Conservation (phyloP, 2,329 filamentous ascomycete genomes). For the Aspergillus bombycis region DNA sequence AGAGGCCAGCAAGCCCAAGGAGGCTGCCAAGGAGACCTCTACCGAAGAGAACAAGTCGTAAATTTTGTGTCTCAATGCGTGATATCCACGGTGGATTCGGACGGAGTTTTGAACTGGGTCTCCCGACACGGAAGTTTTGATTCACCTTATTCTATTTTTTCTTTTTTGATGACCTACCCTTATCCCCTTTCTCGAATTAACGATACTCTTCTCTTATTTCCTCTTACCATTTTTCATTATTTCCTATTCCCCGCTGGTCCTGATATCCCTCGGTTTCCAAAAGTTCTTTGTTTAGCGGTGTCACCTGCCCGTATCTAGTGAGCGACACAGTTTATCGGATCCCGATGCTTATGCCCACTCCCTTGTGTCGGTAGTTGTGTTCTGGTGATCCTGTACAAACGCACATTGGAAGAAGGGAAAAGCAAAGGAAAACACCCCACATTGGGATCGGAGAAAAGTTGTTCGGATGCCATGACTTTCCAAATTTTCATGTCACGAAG, state of each 20-base stretch:
- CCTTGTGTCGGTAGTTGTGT: conserved; percentile 8
- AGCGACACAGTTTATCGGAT: conserved; percentile 32
- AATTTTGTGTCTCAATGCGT: conserved; percentile 26
- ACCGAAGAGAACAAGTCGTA: conserved; percentile 47
- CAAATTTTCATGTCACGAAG: conserved; percentile 22
- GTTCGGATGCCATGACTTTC: conserved; percentile 27
- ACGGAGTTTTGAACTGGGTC: conserved; percentile 19
- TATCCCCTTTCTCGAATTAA: conserved; percentile 27
- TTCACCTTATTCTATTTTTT: conserved; percentile 36
- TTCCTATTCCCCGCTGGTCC: conserved; percentile 34
- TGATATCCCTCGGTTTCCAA: conserved; percentile 48
- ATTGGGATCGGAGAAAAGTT: conserved; percentile 28
- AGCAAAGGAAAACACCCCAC: conserved; percentile 4
- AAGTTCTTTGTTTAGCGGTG: conserved; percentile 43
- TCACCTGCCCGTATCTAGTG: conserved; percentile 36
- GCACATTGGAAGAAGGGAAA: conserved; percentile 3
- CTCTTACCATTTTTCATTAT: conserved; percentile 19
- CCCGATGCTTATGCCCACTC: conserved; percentile 7
- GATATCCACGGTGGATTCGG: conserved; percentile 17
- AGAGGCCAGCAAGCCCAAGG: conserved; percentile 51
- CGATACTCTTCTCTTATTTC: conserved; percentile 25
- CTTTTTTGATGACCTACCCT: conserved; percentile 40
- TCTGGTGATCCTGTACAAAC: conserved; percentile 4
- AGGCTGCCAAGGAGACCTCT: conserved; percentile 47
- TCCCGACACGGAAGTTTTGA: conserved; percentile 34